Percentiles rank a stretch among this genome's conserved stretches.
Evolutionary conservation across 257 asterid genomes (phyloP).

Genomic region (Solanum raphanifolium): DNA sequence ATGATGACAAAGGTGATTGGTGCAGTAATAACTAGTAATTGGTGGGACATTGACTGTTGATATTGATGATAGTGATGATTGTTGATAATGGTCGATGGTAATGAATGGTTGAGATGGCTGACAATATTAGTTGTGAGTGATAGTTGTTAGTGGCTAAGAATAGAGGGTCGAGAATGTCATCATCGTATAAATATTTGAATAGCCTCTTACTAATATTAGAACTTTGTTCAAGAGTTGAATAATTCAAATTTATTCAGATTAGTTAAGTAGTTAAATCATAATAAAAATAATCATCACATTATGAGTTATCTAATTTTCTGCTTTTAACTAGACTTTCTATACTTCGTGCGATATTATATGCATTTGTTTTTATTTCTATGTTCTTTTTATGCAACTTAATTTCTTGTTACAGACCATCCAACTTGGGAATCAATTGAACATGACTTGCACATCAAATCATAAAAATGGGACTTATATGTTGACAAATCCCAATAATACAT

Average conservation of each 20-base stretch:
- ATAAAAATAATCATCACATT: background rate
- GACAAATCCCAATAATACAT: constrained; percentile 5
- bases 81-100: background rate
- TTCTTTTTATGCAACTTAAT: background rate
- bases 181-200: background rate
- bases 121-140: background rate
- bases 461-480: constrained; percentile 34
- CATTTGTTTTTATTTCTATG: background rate
- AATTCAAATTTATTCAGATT: background rate
- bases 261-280: background rate
- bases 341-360: background rate
- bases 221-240: background rate
- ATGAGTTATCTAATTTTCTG: background rate
- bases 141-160: background rate
- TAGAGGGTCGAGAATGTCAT: background rate
- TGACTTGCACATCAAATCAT: constrained; percentile 53
- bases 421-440: constrained; percentile 25
- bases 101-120: background rate
- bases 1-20: background rate
- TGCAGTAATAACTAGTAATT: background rate
- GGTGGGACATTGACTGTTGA: background rate
- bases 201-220: background rate
- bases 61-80: background rate
- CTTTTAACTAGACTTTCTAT: background rate
- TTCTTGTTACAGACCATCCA: constrained; percentile 36